Percentiles rank a stretch among this genome's conserved stretches.
These are phyloP conservation scores for Cryptococcus maquisensis DNA, from an alignment of 1,284 basidiomycete species.

Conservation along the genomic window DNA sequence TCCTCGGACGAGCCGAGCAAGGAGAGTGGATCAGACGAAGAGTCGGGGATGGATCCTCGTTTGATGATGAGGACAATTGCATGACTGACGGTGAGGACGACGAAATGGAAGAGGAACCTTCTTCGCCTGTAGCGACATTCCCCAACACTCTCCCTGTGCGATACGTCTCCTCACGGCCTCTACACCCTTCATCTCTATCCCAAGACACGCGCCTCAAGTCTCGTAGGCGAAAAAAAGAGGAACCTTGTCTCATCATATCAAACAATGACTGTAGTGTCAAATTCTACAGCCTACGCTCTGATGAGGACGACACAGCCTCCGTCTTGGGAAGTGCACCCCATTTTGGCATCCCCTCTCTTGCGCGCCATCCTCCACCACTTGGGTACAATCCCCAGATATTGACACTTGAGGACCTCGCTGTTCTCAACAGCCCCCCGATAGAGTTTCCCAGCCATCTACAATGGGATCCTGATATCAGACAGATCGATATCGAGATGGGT, in stretches of 20 bases:
- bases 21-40: constrained; percentile 12
- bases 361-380: not conserved
- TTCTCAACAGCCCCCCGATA: not conserved
- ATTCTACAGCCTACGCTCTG: constrained; percentile 36
- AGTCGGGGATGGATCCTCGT: not conserved
- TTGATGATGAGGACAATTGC: constrained; percentile 8
- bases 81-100: constrained; percentile 12
- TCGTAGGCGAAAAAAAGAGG: constrained; percentile 16
- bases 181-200: not conserved
- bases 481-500: not conserved
- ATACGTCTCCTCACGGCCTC: constrained; percentile 27
- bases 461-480: not conserved
- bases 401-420: not conserved
- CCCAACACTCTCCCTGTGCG: constrained; percentile 42
- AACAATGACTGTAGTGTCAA: constrained; percentile 49
- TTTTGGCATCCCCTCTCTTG: not conserved
- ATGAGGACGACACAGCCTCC: not conserved
- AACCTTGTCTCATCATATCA: constrained; percentile 44
- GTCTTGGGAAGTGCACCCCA: not conserved
- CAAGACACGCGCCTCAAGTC: not conserved
- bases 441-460: not conserved
- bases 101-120: constrained; percentile 7
- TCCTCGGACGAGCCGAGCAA: constrained; percentile 4
- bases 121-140: constrained; percentile 39
- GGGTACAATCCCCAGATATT: not conserved